Base-by-base conservation (phyloP, 345 rosid species). In the Dipteronia sinensis region DNA sequence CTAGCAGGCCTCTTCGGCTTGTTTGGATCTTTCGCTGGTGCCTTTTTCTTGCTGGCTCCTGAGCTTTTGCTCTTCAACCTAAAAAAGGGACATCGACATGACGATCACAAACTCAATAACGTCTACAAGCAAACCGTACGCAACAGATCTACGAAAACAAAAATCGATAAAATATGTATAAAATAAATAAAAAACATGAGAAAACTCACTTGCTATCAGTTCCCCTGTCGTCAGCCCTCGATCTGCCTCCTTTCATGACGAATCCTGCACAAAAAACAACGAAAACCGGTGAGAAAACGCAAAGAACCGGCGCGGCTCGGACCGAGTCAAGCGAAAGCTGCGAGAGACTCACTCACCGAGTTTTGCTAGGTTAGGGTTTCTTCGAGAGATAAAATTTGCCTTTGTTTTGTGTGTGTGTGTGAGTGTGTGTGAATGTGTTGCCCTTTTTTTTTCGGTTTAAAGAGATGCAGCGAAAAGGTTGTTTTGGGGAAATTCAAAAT, bases 1-100 rank as follows among this genome's bases (percentile, higher is more conserved):
- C 95, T 92, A 9, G 95, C 86, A 82, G 98, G 90, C 79, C 95
- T 88, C 90, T 93, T 93, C 4, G 98, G 98, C 81, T 90, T 90
- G 88, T 92, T 93, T 47, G 97, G 97, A 82, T 93, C 98, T 83
- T 93, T 93, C 12, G 86, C 85, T 0, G 38, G 38, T 34, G 91
- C 86, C 80, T 94, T 91, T 62, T 86, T 87, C 76, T 78, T 81
- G 72, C 89, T 78, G 23, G 82, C 81, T 58, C 84, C 74, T 58
- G 86, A 42, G 10, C 87, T 71, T 49, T 85, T 84, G 69, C 78
- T 84, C 83, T 88, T 93, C 86, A 93, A 78, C 82, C 97, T 93
- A 75, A 38, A 4, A 42, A 51, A 3, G 6, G 19, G 65, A 71
- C n/a, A 49, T 29, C 61, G 8, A n/a, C 13, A 25, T 65, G 16